phyloP scores from a whole-genome alignment of 495 filamentous ascomycete genomes.

The Trichodelitschia bisporula region DNA sequence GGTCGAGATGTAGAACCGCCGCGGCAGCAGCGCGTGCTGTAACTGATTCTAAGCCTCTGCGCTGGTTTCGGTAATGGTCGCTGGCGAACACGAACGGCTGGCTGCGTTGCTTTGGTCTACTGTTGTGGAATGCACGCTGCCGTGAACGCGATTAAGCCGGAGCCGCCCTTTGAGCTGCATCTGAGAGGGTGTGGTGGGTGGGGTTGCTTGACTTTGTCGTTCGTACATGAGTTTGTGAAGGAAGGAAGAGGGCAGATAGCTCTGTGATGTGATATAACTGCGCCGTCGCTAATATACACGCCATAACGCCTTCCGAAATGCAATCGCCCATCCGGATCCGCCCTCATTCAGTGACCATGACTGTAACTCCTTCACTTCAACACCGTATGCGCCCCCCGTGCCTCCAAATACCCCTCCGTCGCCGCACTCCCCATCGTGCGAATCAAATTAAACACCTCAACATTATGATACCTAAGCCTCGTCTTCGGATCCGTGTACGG shows the following conservation, averaged over 20 bases:
- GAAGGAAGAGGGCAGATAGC: neutral
- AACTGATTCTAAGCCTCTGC: constrained; percentile 25
- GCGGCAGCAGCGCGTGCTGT: constrained; percentile 17
- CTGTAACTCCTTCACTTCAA: constrained; percentile 35
- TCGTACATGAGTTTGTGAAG: constrained; percentile 32
- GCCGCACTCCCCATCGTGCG: constrained; percentile 50
- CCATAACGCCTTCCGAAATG: neutral
- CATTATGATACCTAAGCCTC: constrained; percentile 65
- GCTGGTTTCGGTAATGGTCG: constrained; percentile 29
- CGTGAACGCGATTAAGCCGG: constrained; percentile 96
- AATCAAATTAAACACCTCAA: constrained; percentile 66
- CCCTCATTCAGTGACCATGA: neutral
- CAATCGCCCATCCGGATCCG: neutral
- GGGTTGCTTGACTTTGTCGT: constrained; percentile 90
- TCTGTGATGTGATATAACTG: neutral
- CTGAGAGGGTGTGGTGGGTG: too few relatives aligned
- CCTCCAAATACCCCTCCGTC: constrained; percentile 68
- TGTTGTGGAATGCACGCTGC: too few relatives aligned
- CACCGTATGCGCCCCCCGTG: constrained; percentile 74
- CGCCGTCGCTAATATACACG: neutral
- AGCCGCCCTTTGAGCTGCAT: constrained; percentile 67
- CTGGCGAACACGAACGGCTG: constrained; percentile 26
- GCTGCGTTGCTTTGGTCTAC: too few relatives aligned
- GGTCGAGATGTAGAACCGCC: too few relatives aligned
- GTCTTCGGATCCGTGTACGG: constrained; percentile 89